These are phyloP conservation scores for Pythium vanterpoolii DNA, from an alignment of 352 stramenopile genomes.

Conservation along the genomic window DNA sequence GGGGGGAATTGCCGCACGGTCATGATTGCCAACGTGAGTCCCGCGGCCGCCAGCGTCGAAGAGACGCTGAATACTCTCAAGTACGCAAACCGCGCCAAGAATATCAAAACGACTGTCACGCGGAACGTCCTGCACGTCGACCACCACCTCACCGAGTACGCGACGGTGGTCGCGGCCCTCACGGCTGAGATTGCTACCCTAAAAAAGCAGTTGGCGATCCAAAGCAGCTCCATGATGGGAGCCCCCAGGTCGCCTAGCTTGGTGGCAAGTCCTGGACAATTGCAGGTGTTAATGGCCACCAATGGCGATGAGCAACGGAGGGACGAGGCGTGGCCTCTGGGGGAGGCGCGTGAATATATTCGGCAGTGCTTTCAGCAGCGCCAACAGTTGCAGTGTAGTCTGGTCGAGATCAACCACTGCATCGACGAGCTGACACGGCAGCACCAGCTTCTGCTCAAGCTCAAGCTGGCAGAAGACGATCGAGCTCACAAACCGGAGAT, in stretches of 20 bases:
- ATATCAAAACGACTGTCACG: slow-evolving; percentile 91
- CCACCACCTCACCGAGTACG: slow-evolving; percentile 86
- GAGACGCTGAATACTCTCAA: slow-evolving; percentile 91
- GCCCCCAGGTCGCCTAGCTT: too few relatives aligned
- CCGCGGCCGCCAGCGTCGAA: slow-evolving; percentile 72
- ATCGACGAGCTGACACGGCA: slow-evolving; percentile 9
- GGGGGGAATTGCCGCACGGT: slow-evolving; percentile 92
- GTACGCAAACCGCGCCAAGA: slow-evolving; percentile 92
- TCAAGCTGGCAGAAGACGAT: not conserved
- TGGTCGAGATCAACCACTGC: slow-evolving; percentile 75
- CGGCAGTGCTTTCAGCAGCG: slow-evolving; percentile 85
- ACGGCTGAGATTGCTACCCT: slow-evolving; percentile 82
- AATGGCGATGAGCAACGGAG: not conserved
- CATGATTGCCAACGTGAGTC: slow-evolving; percentile 92
- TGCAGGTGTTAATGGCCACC: too few relatives aligned
- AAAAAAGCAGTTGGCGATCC: slow-evolving; percentile 51
- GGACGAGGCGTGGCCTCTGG: slow-evolving; percentile 19
- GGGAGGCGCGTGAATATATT: slow-evolving; percentile 40
- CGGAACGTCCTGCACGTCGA: slow-evolving; percentile 88
- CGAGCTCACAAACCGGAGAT: not conserved
- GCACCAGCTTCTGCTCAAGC: not conserved
- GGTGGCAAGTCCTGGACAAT: too few relatives aligned
- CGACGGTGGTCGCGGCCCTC: slow-evolving; percentile 79
- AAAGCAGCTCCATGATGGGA: slow-evolving; percentile 6
- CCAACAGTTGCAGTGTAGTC: slow-evolving; percentile 61